Evolutionary conservation across 805 yeast genomes (phyloP).

Genomic region (Blastobotrys peoriensis): DNA sequence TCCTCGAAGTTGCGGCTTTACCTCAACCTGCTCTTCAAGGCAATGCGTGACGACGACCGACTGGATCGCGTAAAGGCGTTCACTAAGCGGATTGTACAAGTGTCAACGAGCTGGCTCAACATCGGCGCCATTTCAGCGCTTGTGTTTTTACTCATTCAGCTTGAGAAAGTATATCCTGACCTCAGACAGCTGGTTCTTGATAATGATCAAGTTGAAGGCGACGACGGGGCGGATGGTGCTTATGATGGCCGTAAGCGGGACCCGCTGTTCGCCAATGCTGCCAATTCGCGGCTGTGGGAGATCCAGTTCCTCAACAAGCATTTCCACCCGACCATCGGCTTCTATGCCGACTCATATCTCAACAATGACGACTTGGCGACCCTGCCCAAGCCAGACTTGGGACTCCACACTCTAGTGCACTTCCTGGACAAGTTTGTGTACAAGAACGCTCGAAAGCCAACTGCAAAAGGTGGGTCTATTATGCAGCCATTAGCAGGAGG

Average conservation of each 20-base stretch:
- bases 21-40: conserved; percentile 75
- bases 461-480: conserved; percentile 79
- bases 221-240: conserved; percentile 24
- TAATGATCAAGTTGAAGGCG: conserved; percentile 45
- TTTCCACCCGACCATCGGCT: conserved; percentile 86
- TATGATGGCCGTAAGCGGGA: conserved; percentile 90
- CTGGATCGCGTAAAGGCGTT: conserved; percentile 72
- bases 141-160: conserved; percentile 64
- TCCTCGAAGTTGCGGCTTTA: conserved; percentile 93
- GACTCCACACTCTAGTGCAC: conserved; percentile 78
- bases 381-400: conserved; percentile 77
- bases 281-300: conserved; percentile 82
- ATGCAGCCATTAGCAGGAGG: conserved; percentile 95
- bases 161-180: conserved; percentile 59
- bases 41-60: conserved; percentile 67
- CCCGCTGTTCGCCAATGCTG: conserved; percentile 87
- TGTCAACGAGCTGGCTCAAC: conserved; percentile 79
- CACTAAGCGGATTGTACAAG: conserved; percentile 82
- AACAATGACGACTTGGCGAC: conserved; percentile 23
- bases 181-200: conserved; percentile 56
- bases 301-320: conserved; percentile 64
- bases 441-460: conserved; percentile 76
- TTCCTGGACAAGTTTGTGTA: conserved; percentile 95
- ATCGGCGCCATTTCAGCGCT: conserved; percentile 85
- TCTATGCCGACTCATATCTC: conserved; percentile 56